phyloP scores from a whole-genome alignment of 495 filamentous ascomycete genomes.

The Aspergillus wentii region DNA sequence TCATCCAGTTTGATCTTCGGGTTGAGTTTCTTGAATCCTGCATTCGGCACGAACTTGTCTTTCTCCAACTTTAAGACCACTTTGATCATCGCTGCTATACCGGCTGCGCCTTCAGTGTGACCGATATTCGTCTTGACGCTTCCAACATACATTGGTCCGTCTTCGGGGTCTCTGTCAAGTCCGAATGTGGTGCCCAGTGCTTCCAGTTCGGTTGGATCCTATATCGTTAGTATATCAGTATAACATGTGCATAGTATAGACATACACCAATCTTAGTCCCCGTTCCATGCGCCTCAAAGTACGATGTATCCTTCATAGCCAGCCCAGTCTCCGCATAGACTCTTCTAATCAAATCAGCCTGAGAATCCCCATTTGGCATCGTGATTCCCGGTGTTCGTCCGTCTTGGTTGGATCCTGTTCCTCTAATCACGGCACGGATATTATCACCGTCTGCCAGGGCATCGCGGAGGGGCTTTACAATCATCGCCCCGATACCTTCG shows the following conservation, averaged over 20 bases:
- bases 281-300: slow-evolving; percentile 48
- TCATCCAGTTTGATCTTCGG: slow-evolving; percentile 11
- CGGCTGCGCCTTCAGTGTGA: slow-evolving; percentile 22
- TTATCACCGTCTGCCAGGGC: slow-evolving; percentile 38
- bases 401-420: slow-evolving; percentile 41
- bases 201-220: slow-evolving; percentile 42
- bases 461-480: slow-evolving; percentile 33
- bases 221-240: too few relatives aligned
- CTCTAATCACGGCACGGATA: slow-evolving; percentile 36
- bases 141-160: slow-evolving; percentile 20
- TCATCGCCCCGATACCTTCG: slow-evolving; percentile 36
- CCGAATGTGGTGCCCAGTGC: slow-evolving; percentile 22
- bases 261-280: slow-evolving; percentile 38
- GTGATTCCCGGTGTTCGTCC: slow-evolving; percentile 44
- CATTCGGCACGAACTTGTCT: slow-evolving; percentile 32
- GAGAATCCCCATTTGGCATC: slow-evolving; percentile 31
- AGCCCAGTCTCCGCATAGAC: slow-evolving; percentile 33
- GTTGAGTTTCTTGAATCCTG: slow-evolving; percentile 14
- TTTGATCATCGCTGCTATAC: slow-evolving; percentile 37
- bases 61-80: slow-evolving; percentile 32
- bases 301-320: slow-evolving; percentile 29
- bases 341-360: slow-evolving; percentile 35
- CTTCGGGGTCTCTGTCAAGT: slow-evolving; percentile 5
- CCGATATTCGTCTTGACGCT: slow-evolving; percentile 26
- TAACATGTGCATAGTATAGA: too few relatives aligned